Evolutionary conservation across 805 yeast genomes (phyloP).

Genomic region (Saccharomyces paradoxus): DNA sequence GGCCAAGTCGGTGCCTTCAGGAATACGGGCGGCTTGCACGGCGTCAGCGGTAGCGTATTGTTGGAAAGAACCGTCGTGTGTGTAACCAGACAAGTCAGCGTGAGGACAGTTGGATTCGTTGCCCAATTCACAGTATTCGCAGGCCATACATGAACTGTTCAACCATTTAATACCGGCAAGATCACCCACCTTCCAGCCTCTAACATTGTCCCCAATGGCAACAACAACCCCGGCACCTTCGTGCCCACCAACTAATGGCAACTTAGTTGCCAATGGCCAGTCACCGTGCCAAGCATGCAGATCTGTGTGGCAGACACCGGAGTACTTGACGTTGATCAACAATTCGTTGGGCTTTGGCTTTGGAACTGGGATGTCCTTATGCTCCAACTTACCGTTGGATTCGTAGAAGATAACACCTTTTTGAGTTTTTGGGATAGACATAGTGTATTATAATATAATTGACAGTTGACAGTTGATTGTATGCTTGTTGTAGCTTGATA

Average conservation of each 20-base stretch:
- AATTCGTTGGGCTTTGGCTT: conserved; percentile 56
- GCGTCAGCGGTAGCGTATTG: conserved; percentile 61
- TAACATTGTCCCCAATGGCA: conserved; percentile 51
- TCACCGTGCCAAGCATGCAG: conserved; percentile 70
- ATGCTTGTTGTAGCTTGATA: neutral
- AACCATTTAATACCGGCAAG: conserved; percentile 63
- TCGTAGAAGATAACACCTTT: conserved; percentile 45
- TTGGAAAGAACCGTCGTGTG: conserved; percentile 64
- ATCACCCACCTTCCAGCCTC: conserved; percentile 56
- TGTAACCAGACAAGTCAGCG: conserved; percentile 67
- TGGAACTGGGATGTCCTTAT: conserved; percentile 51
- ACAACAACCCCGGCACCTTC: conserved; percentile 70
- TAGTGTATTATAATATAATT: neutral
- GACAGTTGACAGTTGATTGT: neutral
- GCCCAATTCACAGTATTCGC: conserved; percentile 55
- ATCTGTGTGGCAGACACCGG: conserved; percentile 71
- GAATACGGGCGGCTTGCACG: conserved; percentile 53
- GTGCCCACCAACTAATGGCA: conserved; percentile 65
- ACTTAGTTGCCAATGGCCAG: conserved; percentile 53
- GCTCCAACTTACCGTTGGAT: conserved; percentile 35
- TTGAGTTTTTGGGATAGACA: conserved; percentile 38
- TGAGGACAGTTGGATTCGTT: conserved; percentile 59
- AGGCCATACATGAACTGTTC: conserved; percentile 56
- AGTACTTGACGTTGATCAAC: conserved; percentile 58
- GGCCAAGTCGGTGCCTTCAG: conserved; percentile 46